phyloP scores from a whole-genome alignment of 2,329 filamentous ascomycete genomes.

The Macrophomina tecta region DNA sequence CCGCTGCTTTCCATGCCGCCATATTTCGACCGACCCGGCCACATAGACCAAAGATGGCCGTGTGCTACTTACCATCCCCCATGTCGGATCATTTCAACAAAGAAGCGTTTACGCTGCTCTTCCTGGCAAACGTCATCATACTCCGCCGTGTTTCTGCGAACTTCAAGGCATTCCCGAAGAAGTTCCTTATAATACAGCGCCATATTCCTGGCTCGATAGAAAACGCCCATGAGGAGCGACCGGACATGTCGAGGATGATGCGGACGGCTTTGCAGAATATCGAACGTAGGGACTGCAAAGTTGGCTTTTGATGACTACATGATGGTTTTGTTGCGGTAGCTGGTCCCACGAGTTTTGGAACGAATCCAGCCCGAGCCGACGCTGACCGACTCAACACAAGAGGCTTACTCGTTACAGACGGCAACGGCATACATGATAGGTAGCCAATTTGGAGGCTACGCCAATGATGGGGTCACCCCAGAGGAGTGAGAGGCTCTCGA shows the following conservation, averaged over 20 bases:
- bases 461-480: conserved; percentile 64
- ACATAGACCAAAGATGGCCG: too few species aligned
- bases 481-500: conserved; percentile 54
- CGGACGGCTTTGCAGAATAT: conserved; percentile 44
- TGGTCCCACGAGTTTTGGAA: conserved; percentile 31
- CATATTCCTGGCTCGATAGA: conserved; percentile 60
- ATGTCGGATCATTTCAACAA: background rate
- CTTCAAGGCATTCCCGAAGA: conserved; percentile 68
- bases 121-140: conserved; percentile 52
- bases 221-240: conserved; percentile 56
- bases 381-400: conserved; percentile 37
- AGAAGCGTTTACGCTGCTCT: conserved; percentile 30
- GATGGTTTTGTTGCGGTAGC: conserved; percentile 60
- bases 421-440: conserved; percentile 57
- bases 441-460: conserved; percentile 56
- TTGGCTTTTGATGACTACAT: conserved; percentile 66
- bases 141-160: conserved; percentile 60
- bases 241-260: conserved; percentile 60
- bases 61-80: background rate
- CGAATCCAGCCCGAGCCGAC: background rate
- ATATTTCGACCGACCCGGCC: background rate
- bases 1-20: too few species aligned
- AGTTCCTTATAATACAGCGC: conserved; percentile 64
- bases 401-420: conserved; percentile 59
- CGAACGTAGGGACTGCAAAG: conserved; percentile 55